Evolutionary conservation across 768 basidiomycete species (phyloP).

Genomic region (Pleurotus pulmonarius): DNA sequence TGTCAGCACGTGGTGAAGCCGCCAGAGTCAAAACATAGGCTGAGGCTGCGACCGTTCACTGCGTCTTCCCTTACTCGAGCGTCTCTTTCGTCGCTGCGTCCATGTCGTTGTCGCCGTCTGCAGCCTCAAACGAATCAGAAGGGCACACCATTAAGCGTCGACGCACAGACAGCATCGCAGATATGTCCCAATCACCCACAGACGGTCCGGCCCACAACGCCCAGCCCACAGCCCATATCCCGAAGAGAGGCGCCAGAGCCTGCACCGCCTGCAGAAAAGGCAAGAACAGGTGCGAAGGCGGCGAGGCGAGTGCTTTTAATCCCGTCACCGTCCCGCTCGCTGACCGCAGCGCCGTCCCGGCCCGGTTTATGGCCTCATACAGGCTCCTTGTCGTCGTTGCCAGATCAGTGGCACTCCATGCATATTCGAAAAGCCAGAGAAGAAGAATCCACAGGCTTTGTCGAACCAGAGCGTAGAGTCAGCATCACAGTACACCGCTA

Average conservation of each 20-base stretch:
- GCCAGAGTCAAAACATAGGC: conserved; percentile 3
- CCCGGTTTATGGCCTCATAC: conserved; percentile 64
- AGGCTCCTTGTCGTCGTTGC: conserved; percentile 91
- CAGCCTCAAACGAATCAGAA: conserved; percentile 57
- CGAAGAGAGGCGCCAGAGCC: conserved; percentile 86
- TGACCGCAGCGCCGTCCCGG: conserved; percentile 66
- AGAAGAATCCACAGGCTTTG: conserved; percentile 63
- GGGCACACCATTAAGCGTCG: conserved; percentile 44
- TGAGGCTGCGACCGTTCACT: conserved; percentile 2
- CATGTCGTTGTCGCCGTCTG: conserved; percentile 69
- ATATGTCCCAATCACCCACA: conserved; percentile 32
- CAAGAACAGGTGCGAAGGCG: conserved; percentile 92
- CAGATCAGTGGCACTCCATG: conserved; percentile 77
- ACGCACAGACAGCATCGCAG: conserved; percentile 36
- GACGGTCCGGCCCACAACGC: conserved; percentile 24
- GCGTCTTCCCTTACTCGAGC: conserved; percentile 19
- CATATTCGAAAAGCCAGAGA: conserved; percentile 89
- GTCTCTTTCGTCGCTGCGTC: conserved; percentile 9
- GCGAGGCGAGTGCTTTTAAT: conserved; percentile 48
- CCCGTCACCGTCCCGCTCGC: conserved; percentile 38
- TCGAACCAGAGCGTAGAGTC: conserved; percentile 73
- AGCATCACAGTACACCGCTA: conserved; percentile 22
- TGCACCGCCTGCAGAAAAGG: conserved; percentile 89
- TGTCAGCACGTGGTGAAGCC: conserved; percentile 11
- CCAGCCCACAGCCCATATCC: conserved; percentile 57